Evolutionary conservation across 2,329 filamentous ascomycete genomes (phyloP).

Genomic region (Sporothrix schenckii): DNA sequence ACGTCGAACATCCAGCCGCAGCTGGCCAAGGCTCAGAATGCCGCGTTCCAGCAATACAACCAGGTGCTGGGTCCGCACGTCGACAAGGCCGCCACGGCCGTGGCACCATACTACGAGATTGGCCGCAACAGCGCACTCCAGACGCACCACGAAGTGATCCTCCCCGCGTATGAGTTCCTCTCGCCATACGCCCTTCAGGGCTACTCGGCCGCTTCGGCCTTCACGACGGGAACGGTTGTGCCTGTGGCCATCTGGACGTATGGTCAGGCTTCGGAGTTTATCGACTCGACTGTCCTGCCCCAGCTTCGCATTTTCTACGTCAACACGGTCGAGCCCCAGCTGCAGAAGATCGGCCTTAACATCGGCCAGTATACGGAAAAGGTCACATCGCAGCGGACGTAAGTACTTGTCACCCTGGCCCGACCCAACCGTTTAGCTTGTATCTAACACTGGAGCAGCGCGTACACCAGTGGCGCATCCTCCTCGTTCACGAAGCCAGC

Average conservation of each 20-base stretch:
- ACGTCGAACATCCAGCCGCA: slow-evolving; percentile 75
- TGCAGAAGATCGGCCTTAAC: slow-evolving; percentile 87
- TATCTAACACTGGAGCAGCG: background rate
- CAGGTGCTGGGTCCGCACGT: slow-evolving; percentile 74
- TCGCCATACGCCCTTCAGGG: slow-evolving; percentile 71
- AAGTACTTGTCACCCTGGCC: background rate
- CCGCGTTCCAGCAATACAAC: slow-evolving; percentile 69
- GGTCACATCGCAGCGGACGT: slow-evolving; percentile 34
- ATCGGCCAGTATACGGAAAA: slow-evolving; percentile 72
- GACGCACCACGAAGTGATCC: slow-evolving; percentile 70
- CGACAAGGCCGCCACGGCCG: slow-evolving; percentile 57
- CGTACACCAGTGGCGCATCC: background rate
- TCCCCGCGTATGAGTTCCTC: slow-evolving; percentile 74
- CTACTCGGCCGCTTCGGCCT: slow-evolving; percentile 67
- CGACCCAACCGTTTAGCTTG: background rate
- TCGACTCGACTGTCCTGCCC: slow-evolving; percentile 79
- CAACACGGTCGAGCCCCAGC: slow-evolving; percentile 92
- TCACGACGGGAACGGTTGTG: slow-evolving; percentile 69
- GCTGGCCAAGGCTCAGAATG: slow-evolving; percentile 64
- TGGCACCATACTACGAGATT: slow-evolving; percentile 73
- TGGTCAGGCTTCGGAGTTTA: slow-evolving; percentile 68
- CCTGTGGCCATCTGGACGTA: slow-evolving; percentile 73
- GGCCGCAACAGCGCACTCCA: slow-evolving; percentile 65
- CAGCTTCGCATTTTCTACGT: slow-evolving; percentile 78
- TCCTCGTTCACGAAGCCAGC: slow-evolving; percentile 46